Evolutionary conservation across 176 grass and related monocot species (phyloP).

Genomic region (Aegilops sharonensis): DNA sequence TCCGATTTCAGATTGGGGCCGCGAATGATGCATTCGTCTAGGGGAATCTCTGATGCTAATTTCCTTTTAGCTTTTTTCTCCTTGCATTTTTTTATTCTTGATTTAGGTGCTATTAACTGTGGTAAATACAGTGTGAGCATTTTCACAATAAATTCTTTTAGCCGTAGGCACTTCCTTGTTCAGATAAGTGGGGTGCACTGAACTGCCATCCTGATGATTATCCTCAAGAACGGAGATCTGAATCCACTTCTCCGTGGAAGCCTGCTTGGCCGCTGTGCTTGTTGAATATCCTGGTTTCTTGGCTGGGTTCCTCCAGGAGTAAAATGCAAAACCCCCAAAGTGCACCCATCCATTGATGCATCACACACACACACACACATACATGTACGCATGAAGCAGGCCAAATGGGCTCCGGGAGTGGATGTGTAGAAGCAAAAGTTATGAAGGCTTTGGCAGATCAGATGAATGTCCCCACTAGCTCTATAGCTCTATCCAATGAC

Average conservation of each 20-base stretch:
- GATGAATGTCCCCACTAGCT: background rate
- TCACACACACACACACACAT: background rate
- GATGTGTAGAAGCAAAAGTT: slow-evolving; percentile 25
- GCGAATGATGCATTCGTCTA: slow-evolving; percentile 49
- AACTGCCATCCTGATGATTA: slow-evolving; percentile 45
- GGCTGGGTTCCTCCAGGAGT: background rate
- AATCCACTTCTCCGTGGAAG: slow-evolving; percentile 31
- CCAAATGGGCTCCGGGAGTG: slow-evolving; percentile 22
- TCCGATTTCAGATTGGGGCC: background rate
- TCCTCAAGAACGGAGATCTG: slow-evolving; percentile 38
- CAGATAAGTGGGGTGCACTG: background rate
- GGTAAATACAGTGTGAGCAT: background rate
- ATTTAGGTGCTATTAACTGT: background rate
- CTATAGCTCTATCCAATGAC: no score
- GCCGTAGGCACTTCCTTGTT: background rate
- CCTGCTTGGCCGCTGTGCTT: slow-evolving; percentile 15
- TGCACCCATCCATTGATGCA: no score
- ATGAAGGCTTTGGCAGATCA: slow-evolving; percentile 37
- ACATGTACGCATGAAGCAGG: background rate
- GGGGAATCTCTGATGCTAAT: slow-evolving; percentile 53
- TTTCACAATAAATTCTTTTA: background rate
- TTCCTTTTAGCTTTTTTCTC: background rate
- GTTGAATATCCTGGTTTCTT: background rate
- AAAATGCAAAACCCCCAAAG: background rate
- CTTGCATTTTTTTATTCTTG: background rate